phyloP scores from a whole-genome alignment of 345 rosid genomes.

The Excoecaria cochinchinensis region DNA sequence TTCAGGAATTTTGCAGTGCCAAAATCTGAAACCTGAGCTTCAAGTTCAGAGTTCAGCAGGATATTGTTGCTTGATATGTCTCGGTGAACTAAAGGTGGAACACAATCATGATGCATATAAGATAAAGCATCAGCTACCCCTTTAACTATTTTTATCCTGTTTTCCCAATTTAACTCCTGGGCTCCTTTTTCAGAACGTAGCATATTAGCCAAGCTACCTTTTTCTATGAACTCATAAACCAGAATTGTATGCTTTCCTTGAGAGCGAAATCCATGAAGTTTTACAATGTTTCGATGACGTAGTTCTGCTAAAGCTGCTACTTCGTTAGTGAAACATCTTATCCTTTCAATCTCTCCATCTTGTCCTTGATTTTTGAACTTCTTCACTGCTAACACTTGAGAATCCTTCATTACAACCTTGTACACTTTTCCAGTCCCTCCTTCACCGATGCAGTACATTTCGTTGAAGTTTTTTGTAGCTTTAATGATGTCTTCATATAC shows the following conservation, averaged over 20 bases:
- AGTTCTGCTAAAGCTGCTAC: conserved; percentile 23
- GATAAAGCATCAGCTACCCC: conserved; percentile 24
- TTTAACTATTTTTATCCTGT: conserved; percentile 19
- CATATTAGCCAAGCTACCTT: conserved; percentile 29
- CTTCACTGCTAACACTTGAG: conserved; percentile 28
- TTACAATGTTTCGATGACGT: conserved; percentile 31
- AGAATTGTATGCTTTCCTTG: conserved; percentile 9
- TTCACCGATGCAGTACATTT: conserved; percentile 17
- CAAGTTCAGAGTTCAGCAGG: conserved; percentile 3
- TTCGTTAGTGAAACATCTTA: conserved; percentile 25
- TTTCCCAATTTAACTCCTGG: conserved; percentile 28
- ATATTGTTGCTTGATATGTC: conserved; percentile 19
- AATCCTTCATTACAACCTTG: conserved; percentile 20
- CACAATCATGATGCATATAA: conserved; percentile 25
- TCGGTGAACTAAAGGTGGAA: conserved; percentile 26
- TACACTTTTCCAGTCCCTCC: conserved; percentile 30
- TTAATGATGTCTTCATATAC: conserved; percentile 23
- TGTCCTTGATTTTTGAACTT: conserved; percentile 9
- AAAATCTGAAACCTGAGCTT: conserved; percentile 15
- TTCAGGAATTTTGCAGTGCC: conserved; percentile 15
- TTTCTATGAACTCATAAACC: conserved; percentile 31
- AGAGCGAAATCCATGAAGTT: conserved; percentile 29
- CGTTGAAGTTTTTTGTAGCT: conserved; percentile 28
- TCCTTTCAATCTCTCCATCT: neutral
- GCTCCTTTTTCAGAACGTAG: conserved; percentile 19